Conservation (phyloP, 768 basidiomycete genomes). For the Kwoniella bestiolae region DNA sequence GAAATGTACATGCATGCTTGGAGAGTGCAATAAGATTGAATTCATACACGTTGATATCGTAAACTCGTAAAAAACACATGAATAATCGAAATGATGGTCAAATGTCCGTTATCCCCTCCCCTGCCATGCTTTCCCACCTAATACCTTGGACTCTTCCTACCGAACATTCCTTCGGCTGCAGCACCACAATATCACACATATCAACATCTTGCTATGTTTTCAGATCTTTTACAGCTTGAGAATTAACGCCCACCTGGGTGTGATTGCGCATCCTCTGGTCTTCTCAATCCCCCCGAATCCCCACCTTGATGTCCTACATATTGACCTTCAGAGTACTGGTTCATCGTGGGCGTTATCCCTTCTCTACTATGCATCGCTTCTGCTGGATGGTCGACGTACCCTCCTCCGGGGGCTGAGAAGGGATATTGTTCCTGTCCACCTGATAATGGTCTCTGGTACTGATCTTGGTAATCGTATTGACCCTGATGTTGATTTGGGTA, state of each 20-base stretch:
- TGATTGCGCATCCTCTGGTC: slow-evolving; percentile 38
- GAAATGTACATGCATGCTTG: no score
- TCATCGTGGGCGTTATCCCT: slow-evolving; percentile 36
- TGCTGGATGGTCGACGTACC: slow-evolving; percentile 33
- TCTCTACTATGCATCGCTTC: slow-evolving; percentile 35
- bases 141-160: slow-evolving; percentile 37
- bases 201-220: no score
- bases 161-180: slow-evolving; percentile 47
- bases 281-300: slow-evolving; percentile 27
- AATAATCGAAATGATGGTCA: not conserved
- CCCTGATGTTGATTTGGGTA: slow-evolving; percentile 11
- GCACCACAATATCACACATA: not conserved
- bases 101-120: not conserved
- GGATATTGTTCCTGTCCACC: slow-evolving; percentile 17
- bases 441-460: slow-evolving; percentile 11
- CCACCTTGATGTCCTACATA: slow-evolving; percentile 20
- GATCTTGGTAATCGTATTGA: slow-evolving; percentile 12
- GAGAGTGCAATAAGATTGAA: not conserved
- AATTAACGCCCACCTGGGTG: slow-evolving; percentile 40
- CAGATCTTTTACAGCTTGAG: not conserved
- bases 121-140: not conserved
- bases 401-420: slow-evolving; percentile 33
- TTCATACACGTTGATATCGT: slow-evolving; percentile 10
- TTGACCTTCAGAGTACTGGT: slow-evolving; percentile 28
- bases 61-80: slow-evolving; percentile 2